A percentile compares a stretch with the other conserved stretches of the same genome.
phyloP scores from a whole-genome alignment of 108 stramenopile genomes.

The Skeletonema menzelii region DNA sequence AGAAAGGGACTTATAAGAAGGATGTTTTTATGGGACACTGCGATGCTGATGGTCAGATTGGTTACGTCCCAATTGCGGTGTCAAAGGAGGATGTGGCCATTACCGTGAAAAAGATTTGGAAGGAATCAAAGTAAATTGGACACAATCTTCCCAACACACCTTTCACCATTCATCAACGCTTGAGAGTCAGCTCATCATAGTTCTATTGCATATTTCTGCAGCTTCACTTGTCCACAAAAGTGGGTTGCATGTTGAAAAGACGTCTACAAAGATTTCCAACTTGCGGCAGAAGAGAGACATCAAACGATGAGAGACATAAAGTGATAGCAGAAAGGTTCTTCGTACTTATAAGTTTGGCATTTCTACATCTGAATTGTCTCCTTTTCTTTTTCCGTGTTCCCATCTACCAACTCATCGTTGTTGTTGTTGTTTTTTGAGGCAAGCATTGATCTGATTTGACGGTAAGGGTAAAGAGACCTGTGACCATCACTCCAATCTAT shows the following conservation, averaged over 20 bases:
- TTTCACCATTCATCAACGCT: too few relatives aligned
- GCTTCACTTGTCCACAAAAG: too few relatives aligned
- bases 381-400: neutral
- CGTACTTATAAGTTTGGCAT: neutral
- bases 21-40: constrained; percentile 68
- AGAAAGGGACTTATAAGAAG: constrained; percentile 41
- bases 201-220: too few relatives aligned
- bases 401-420: neutral
- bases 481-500: constrained; percentile 93
- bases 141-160: neutral
- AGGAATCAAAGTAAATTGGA: neutral
- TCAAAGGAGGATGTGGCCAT: constrained; percentile 14
- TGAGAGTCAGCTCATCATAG: too few relatives aligned
- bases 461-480: constrained; percentile 82
- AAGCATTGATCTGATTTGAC: constrained; percentile 55
- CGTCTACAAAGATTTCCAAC: too few relatives aligned
- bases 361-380: neutral
- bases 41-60: constrained; percentile 30
- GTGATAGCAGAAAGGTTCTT: too few relatives aligned
- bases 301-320: too few relatives aligned
- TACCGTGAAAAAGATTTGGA: constrained; percentile 16
- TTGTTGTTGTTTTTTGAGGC: neutral
- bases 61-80: constrained; percentile 42
- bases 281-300: too few relatives aligned
- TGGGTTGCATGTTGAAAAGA: too few relatives aligned